phyloP scores from a whole-genome alignment of 306 rosid species.

The Psophocarpus tetragonolobus region DNA sequence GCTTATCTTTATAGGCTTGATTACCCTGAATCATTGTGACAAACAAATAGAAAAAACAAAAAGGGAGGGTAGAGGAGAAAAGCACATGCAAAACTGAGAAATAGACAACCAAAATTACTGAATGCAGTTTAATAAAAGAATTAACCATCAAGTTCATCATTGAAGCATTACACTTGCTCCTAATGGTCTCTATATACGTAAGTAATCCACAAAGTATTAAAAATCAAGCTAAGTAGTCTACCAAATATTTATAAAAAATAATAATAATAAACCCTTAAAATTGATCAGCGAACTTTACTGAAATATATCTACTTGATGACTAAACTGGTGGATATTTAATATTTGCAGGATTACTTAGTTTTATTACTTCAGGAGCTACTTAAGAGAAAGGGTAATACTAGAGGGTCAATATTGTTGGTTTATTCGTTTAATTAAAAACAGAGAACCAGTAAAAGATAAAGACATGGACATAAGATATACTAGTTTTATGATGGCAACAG shows the following conservation, averaged over 20 bases:
- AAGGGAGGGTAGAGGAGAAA: background rate
- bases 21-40: constrained; percentile 63
- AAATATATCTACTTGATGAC: background rate
- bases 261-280: background rate
- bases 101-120: background rate
- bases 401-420: background rate
- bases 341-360: background rate
- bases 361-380: background rate
- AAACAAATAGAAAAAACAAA: constrained; percentile 13
- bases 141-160: background rate
- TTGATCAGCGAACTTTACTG: background rate
- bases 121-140: background rate
- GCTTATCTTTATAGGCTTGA: constrained; percentile 89
- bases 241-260: too few species aligned
- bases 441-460: background rate
- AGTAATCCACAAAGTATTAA: background rate
- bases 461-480: background rate
- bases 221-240: background rate
- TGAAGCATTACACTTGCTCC: background rate
- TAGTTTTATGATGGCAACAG: background rate
- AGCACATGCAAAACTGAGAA: background rate
- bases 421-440: background rate
- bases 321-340: background rate
- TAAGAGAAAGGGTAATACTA: background rate
- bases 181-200: background rate